Conservation (phyloP, 192 early-diverging fungal species). For the Chytriomyces sp. region DNA sequence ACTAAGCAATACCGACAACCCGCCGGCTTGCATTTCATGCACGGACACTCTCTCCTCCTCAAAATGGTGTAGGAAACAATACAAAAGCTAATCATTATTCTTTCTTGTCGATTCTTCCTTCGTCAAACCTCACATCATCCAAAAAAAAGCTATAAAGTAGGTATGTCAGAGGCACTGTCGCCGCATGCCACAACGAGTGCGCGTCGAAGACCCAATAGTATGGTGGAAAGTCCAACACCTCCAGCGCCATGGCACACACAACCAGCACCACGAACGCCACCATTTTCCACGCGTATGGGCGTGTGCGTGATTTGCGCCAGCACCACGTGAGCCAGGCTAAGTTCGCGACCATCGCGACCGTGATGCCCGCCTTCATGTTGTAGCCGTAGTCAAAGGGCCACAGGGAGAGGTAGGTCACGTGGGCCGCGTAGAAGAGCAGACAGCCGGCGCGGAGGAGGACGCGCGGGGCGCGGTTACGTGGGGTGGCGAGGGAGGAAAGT, state of each 20-base stretch:
- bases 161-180: slow-evolving; percentile 76
- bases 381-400: slow-evolving; percentile 87
- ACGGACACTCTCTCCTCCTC: not conserved
- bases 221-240: slow-evolving; percentile 93
- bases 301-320: slow-evolving; percentile 11
- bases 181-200: slow-evolving; percentile 91
- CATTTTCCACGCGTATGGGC: slow-evolving; percentile 50
- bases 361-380: slow-evolving; percentile 85
- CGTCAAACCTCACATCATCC: slow-evolving; percentile 73
- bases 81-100: not conserved
- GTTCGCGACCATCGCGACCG: slow-evolving; percentile 72
- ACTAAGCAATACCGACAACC: slow-evolving; percentile 4
- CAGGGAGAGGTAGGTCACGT: slow-evolving; percentile 68
- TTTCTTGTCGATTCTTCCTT: slow-evolving; percentile 19
- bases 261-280: slow-evolving; percentile 57
- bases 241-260: slow-evolving; percentile 79
- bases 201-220: slow-evolving; percentile 79
- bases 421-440: slow-evolving; percentile 38
- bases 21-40: slow-evolving; percentile 3
- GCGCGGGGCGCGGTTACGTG: not conserved
- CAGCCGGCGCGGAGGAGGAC: not conserved
- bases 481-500: slow-evolving; percentile 38
- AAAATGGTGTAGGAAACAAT: not conserved
- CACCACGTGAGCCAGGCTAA: slow-evolving; percentile 76
- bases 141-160: slow-evolving; percentile 84